These are phyloP conservation scores for Zalerion maritima DNA, from an alignment of 495 filamentous ascomycete species.

Conservation along the genomic window DNA sequence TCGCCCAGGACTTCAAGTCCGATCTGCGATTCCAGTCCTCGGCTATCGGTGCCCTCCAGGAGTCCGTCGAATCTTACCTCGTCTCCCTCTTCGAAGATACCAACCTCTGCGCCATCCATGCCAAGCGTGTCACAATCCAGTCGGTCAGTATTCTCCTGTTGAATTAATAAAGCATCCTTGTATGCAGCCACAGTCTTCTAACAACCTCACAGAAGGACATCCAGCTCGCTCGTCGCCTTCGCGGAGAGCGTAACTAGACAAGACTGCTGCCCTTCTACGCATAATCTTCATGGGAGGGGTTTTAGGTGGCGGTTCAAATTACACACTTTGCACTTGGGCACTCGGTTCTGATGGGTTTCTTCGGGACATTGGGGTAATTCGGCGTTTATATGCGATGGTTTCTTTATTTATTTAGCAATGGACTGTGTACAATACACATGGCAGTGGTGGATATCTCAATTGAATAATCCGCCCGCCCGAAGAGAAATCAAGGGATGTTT, in stretches of 20 bases:
- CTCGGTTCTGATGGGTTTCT: conserved; percentile 14
- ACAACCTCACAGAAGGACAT: conserved; percentile 63
- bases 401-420: too few species aligned
- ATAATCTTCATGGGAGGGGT: conserved; percentile 8
- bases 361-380: conserved; percentile 7
- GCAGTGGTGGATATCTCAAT: too few species aligned
- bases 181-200: conserved; percentile 12
- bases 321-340: conserved; percentile 5
- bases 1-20: conserved; percentile 99
- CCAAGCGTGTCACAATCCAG: conserved; percentile 97
- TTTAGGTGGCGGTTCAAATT: conserved; percentile 16
- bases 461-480: too few species aligned
- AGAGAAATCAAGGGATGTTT: too few species aligned
- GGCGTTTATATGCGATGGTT: too few species aligned
- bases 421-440: too few species aligned
- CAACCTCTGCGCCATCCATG: conserved; percentile 99
- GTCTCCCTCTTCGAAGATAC: conserved; percentile 99
- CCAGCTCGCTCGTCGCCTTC: conserved; percentile 91
- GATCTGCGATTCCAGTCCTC: conserved; percentile 99
- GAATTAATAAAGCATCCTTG: conserved; percentile 3
- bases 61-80: conserved; percentile 99
- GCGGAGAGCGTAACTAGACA: conserved; percentile 72
- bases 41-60: conserved; percentile 98
- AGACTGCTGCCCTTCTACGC: conserved; percentile 6
- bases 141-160: conserved; percentile 24